Evolutionary conservation across 768 basidiomycete genomes (phyloP).

Genomic region (Chalciporus chontae): DNA sequence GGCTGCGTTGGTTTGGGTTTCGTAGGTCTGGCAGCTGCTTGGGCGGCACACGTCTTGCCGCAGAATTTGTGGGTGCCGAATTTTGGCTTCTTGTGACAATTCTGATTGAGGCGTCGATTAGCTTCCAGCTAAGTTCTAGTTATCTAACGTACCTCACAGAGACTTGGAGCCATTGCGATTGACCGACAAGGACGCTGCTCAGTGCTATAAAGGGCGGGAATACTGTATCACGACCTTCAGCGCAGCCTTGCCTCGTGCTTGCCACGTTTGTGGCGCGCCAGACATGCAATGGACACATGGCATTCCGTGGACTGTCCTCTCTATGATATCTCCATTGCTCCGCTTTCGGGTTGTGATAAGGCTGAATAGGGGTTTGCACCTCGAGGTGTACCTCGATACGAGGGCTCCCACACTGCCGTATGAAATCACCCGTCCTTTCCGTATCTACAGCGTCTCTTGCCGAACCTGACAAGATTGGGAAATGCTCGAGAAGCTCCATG

Average conservation of each 20-base stretch:
- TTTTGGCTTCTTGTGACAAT: conserved; percentile 55
- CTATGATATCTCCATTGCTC: conserved; percentile 11
- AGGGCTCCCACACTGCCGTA: background rate
- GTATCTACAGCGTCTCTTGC: conserved; percentile 7
- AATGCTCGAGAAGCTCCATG: conserved; percentile 18
- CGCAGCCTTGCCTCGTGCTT: conserved; percentile 21
- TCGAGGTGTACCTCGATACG: background rate
- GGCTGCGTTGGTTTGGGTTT: conserved; percentile 12
- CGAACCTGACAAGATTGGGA: conserved; percentile 9
- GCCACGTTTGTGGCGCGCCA: conserved; percentile 18
- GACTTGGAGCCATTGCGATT: conserved; percentile 24
- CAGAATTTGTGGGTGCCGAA: conserved; percentile 53
- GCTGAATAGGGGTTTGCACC: background rate
- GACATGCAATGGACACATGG: conserved; percentile 6
- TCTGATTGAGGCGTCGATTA: conserved; percentile 30
- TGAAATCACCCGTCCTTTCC: conserved; percentile 10
- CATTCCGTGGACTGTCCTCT: background rate
- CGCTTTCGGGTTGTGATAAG: conserved; percentile 17
- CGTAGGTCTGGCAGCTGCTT: conserved; percentile 29
- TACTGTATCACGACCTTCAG: background rate
- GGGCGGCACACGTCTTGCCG: conserved; percentile 50
- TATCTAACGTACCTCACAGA: conserved; percentile 29
- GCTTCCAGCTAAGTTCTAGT: conserved; percentile 3
- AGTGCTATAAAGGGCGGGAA: background rate
- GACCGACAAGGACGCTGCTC: conserved; percentile 1